phyloP scores from a whole-genome alignment of 208 protist genomes.

The Zelonia costaricensis region DNA sequence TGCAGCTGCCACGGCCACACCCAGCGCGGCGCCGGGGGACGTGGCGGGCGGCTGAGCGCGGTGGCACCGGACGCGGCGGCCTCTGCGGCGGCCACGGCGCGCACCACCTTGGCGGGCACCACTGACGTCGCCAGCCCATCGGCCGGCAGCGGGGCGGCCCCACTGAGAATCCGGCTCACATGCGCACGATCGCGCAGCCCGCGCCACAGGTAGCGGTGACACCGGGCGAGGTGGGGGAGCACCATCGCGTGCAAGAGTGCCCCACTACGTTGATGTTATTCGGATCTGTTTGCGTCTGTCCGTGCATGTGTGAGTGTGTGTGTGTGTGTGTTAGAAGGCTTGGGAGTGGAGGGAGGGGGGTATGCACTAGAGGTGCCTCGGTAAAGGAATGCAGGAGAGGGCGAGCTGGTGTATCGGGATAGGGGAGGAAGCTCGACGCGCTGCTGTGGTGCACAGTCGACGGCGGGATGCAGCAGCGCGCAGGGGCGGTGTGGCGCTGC shows the following conservation, averaged over 20 bases:
- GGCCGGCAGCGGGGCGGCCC: slow-evolving; percentile 2
- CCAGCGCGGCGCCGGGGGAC: not conserved
- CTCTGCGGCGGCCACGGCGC: not conserved
- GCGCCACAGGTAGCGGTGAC: slow-evolving; percentile 19
- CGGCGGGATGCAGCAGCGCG: no score
- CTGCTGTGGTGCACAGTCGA: no score
- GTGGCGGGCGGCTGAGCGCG: not conserved
- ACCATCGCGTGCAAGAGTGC: slow-evolving; percentile 12
- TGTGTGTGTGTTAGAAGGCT: no score
- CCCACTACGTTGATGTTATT: no score
- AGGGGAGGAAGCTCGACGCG: no score
- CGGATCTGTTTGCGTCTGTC: not conserved
- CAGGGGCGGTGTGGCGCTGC: no score
- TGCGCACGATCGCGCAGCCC: slow-evolving; percentile 15
- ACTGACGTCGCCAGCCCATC: slow-evolving; percentile 2
- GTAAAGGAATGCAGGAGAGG: no score
- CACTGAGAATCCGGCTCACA: slow-evolving; percentile 14
- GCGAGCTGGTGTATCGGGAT: no score
- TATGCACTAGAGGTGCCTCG: no score
- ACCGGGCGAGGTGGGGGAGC: slow-evolving; percentile 9
- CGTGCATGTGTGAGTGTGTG: not conserved
- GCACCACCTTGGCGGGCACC: slow-evolving; percentile 3
- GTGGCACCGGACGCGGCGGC: not conserved
- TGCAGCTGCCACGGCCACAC: slow-evolving; percentile 14
- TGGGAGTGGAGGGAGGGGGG: no score